Evolutionary conservation across 306 rosid genomes (phyloP), one percentile per base, ranked within the genome.

Genomic region (Carpinus viminea): DNA sequence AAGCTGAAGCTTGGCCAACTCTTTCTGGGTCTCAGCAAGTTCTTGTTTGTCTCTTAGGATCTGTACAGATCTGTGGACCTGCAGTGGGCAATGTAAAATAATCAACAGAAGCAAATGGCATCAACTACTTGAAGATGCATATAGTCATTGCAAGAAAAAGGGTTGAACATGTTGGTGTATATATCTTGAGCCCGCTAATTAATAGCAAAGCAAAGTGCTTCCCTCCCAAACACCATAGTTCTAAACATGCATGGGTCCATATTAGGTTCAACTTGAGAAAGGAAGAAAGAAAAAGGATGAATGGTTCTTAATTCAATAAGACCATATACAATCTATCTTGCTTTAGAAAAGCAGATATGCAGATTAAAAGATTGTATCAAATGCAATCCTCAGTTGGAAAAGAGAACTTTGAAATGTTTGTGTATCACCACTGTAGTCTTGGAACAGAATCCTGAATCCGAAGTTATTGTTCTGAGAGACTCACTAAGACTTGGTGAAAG

Each of bases 61-160:
- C 87, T 96, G 99, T 55, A 93, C 97, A 75, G 99, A 91, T 88
- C 99, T 83, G 85, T 93, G 98, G 75, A 96, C 99, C 99, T 96
- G 83, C 85, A 87, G 60, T 13, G 53, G 64, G 73, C 72, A 81
- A 48, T 41, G 26, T 3, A 12, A 47, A 76, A 28, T 8, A 34
- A 76, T 24, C 12, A 17, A 38, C 1, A 20, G 74, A 2, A 7
- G 55, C 57, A 66, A 66, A 36, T 18, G 26, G 48, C 16, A 61
- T 12, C 16, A 28, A 38, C 10, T 51, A 57, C 13, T 48, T 47
- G 62, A 48, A 2, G 26, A 74, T 48, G 45, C 69, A 28, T 62
- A 31, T 31, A 0, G 17, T 62, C 45, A 62, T 6, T 7, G 16
- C 2, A 2, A 13, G 69, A 7, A 12, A 62, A 34, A 5, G 69